Conservation (phyloP, 495 filamentous ascomycete species). For the Podospora bellae-mahoneyi region DNA sequence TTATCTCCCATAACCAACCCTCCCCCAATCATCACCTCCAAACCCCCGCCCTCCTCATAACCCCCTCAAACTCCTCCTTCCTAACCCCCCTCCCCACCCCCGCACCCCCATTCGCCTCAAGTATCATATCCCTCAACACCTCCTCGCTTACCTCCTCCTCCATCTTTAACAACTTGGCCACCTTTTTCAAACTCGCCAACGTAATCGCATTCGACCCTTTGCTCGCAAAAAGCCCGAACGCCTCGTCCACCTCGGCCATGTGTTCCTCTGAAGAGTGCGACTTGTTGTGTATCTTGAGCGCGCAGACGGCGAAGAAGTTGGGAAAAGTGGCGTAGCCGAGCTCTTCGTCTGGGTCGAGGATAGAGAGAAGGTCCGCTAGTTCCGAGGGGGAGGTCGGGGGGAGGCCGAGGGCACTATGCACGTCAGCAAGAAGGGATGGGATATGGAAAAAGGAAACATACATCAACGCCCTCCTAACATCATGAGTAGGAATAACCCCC, state of each 20-base stretch:
- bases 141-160: slow-evolving; percentile 80
- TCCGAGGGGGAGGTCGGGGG: slow-evolving; percentile 60
- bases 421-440: neutral
- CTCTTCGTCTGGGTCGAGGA: slow-evolving; percentile 74
- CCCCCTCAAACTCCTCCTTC: slow-evolving; percentile 74
- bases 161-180: slow-evolving; percentile 78
- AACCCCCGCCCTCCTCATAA: slow-evolving; percentile 81
- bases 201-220: slow-evolving; percentile 55
- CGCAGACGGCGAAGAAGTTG: slow-evolving; percentile 78
- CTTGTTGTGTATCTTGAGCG: slow-evolving; percentile 67
- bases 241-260: slow-evolving; percentile 68
- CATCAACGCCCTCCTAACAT: slow-evolving; percentile 82
- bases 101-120: slow-evolving; percentile 82
- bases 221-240: slow-evolving; percentile 67
- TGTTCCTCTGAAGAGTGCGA: slow-evolving; percentile 52
- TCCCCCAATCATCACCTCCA: slow-evolving; percentile 49
- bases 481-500: slow-evolving; percentile 68
- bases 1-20: neutral
- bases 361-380: slow-evolving; percentile 68
- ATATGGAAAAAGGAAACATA: slow-evolving; percentile 38
- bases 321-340: slow-evolving; percentile 67
- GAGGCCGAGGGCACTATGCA: slow-evolving; percentile 67
- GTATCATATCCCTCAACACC: slow-evolving; percentile 83
- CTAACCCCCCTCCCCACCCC: slow-evolving; percentile 69
- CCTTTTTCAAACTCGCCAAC: slow-evolving; percentile 66